Evolutionary conservation across 306 rosid species (phyloP).

Genomic region (Lathyrus sativus): DNA sequence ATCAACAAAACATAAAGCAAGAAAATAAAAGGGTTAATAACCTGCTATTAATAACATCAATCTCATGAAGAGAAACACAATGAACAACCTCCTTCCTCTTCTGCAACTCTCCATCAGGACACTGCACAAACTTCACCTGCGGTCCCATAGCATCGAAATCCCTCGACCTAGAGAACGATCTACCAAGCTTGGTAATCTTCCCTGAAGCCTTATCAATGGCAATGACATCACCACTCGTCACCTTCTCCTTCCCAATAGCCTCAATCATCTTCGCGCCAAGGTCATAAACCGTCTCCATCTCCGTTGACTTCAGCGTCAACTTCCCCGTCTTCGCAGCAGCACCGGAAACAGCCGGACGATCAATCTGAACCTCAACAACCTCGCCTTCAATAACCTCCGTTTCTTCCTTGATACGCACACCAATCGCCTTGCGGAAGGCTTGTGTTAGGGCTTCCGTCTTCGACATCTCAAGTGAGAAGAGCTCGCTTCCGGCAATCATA

Average conservation of each 20-base stretch:
- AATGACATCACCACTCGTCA: slow-evolving; percentile 85
- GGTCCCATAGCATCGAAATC: slow-evolving; percentile 98
- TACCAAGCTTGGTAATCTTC: slow-evolving; percentile 89
- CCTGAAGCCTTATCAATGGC: slow-evolving; percentile 85
- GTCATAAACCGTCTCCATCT: slow-evolving; percentile 97
- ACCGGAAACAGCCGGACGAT: slow-evolving; percentile 80
- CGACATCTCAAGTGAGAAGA: slow-evolving; percentile 92
- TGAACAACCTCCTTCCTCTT: slow-evolving; percentile 99
- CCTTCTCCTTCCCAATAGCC: slow-evolving; percentile 91
- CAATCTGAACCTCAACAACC: slow-evolving; percentile 91
- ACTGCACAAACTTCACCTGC: slow-evolving; percentile 81
- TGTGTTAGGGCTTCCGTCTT: slow-evolving; percentile 91
- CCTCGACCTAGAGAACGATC: slow-evolving; percentile 91
- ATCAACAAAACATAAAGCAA: not conserved
- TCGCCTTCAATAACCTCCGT: slow-evolving; percentile 95
- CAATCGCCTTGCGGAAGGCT: slow-evolving; percentile 87
- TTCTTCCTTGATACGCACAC: slow-evolving; percentile 97
- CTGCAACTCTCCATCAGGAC: slow-evolving; percentile 99
- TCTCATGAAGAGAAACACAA: slow-evolving; percentile 96
- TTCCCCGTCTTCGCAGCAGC: slow-evolving; percentile 93
- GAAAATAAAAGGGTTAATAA: slow-evolving; percentile 18
- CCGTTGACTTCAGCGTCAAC: slow-evolving; percentile 86
- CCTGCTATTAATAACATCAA: slow-evolving; percentile 99
- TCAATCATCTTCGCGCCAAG: slow-evolving; percentile 98
- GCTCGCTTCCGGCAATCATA: slow-evolving; percentile 94